Evolutionary conservation across 768 basidiomycete genomes (phyloP).

Genomic region (Botryobasidium botryosum): DNA sequence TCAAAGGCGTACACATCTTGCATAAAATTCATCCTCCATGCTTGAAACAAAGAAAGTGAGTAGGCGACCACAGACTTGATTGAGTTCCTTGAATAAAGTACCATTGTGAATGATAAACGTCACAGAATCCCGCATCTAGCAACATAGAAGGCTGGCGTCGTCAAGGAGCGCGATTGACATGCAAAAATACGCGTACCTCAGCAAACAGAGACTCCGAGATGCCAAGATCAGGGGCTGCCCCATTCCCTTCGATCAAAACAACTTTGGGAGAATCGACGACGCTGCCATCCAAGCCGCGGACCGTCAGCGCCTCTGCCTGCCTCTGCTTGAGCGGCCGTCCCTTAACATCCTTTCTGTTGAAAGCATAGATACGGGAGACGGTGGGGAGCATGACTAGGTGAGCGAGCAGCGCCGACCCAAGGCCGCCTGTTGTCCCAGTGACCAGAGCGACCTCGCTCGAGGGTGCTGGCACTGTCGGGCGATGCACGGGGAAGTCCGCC

Average conservation of each 20-base stretch:
- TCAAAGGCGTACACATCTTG: no score
- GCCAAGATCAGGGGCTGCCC: background rate
- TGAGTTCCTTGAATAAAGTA: no score
- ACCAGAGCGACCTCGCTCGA: background rate
- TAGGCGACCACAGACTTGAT: no score
- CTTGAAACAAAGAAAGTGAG: no score
- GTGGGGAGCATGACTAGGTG: background rate
- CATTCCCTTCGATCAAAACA: constrained; percentile 8
- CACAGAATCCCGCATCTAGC: background rate
- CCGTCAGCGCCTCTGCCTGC: background rate
- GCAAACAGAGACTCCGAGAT: background rate
- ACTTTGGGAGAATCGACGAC: constrained; percentile 5
- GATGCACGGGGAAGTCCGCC: background rate
- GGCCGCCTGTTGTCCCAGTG: background rate
- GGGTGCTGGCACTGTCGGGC: background rate
- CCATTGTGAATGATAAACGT: no score
- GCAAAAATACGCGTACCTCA: background rate
- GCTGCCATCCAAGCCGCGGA: background rate
- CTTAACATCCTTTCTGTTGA: background rate
- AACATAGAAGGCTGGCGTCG: no score
- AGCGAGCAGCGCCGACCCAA: background rate
- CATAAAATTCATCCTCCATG: no score
- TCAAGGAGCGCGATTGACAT: no score
- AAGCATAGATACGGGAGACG: background rate
- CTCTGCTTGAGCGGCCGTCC: background rate